A percentile compares a stretch with the other conserved stretches of the same genome.
Evolutionary conservation across 2,329 filamentous ascomycete species (phyloP).

Genomic region (Thelonectria olida): DNA sequence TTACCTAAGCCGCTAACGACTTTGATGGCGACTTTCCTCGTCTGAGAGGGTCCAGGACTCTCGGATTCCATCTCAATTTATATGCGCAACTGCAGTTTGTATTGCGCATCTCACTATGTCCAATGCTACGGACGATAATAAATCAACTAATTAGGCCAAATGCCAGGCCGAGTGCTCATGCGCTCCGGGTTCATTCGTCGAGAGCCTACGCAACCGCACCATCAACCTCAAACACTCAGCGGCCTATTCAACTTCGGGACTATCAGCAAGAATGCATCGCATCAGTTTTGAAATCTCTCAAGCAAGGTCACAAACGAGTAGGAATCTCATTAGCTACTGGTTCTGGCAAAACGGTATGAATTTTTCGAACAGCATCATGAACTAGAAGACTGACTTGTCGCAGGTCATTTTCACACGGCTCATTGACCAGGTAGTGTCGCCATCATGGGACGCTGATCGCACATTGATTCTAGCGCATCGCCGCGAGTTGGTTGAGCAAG

Average conservation of each 20-base stretch:
- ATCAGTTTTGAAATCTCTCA: slow-evolving; percentile 75
- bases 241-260: slow-evolving; percentile 71
- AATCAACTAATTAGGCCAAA: slow-evolving; percentile 40
- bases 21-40: background rate
- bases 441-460: slow-evolving; percentile 65
- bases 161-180: slow-evolving; percentile 15
- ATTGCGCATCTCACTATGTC: slow-evolving; percentile 44
- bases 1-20: background rate
- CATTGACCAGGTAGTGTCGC: slow-evolving; percentile 76
- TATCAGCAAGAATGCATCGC: slow-evolving; percentile 95
- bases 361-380: background rate
- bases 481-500: slow-evolving; percentile 93
- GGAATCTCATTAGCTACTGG: slow-evolving; percentile 90
- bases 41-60: background rate
- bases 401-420: slow-evolving; percentile 96
- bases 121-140: slow-evolving; percentile 46
- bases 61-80: slow-evolving; percentile 8
- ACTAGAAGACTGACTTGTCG: slow-evolving; percentile 19
- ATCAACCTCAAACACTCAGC: slow-evolving; percentile 9
- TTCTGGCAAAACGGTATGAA: slow-evolving; percentile 82
- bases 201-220: slow-evolving; percentile 37
- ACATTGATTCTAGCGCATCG: slow-evolving; percentile 94
- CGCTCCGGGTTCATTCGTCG: slow-evolving; percentile 19
- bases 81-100: slow-evolving; percentile 9
- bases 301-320: slow-evolving; percentile 78